Evolutionary conservation across 768 basidiomycete genomes (phyloP), one percentile per base, ranked within the genome.

Genomic region (Pleurotus citrinopileatus): DNA sequence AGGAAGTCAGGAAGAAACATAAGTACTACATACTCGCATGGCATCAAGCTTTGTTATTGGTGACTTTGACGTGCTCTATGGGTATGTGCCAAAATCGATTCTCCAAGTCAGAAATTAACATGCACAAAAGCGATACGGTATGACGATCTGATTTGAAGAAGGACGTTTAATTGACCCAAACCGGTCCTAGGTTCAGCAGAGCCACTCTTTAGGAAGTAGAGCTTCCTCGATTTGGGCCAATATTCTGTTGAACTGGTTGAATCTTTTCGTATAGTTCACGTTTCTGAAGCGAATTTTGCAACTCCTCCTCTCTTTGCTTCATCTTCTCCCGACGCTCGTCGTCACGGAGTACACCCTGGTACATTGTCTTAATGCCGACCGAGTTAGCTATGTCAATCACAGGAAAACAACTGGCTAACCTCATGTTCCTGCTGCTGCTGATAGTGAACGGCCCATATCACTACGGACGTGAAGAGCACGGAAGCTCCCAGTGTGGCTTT

Each of bases 361-460:
- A 96, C 94, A 97, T 97, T 25, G 73, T 84, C 94, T 98, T 56
- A 25, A 43, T 22, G 23, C 20, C 42, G 28, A 27, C 27, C 19
- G 15, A 26, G 48, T 53, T 19, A 36, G 37, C 26, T 29, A 12
- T 15, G 28, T 25, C 6, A 26, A 22, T 15, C n/a, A n/a, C n/a
- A n/a, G n/a, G 19, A 46, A 2, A 46, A 46, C 23, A 40, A n/a
- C 7, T 6, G n/a, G 63, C 73, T 44, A 59, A 94, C 95, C 61
- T 92, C 83, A 53, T 86, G 86, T 69, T 98, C 94, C 62, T 83
- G 81, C 13, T 78, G 73, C 65, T 98, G 94, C 53, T 94, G 82
- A 62, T 79, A 88, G 66, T 98, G 95, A 26, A 98, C 94, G 17
- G 83, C 91, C 83, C 86, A 96, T 67, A 98, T 82, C 23, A 88